These are phyloP conservation scores for Fusarium keratoplasticum DNA, from an alignment of 2,329 filamentous ascomycete genomes.

Conservation along the genomic window DNA sequence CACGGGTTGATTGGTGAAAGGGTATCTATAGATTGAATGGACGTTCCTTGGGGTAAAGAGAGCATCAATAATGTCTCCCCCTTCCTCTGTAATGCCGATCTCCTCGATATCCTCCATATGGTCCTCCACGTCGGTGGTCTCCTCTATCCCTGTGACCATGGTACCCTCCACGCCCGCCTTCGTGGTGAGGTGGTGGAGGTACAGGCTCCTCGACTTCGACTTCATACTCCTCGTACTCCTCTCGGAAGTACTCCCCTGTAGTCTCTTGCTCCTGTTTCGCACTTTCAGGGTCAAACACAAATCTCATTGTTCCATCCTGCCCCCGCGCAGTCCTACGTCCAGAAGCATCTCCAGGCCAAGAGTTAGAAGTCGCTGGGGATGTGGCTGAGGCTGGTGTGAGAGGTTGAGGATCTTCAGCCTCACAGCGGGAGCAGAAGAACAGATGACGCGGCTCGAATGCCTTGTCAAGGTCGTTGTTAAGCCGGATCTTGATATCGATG, in stretches of 20 bases:
- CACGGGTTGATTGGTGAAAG: not conserved
- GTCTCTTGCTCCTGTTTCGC: slow-evolving; percentile 77
- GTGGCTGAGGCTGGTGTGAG: slow-evolving; percentile 48
- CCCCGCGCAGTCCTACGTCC: slow-evolving; percentile 52
- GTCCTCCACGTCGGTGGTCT: slow-evolving; percentile 48
- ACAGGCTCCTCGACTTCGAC: slow-evolving; percentile 79
- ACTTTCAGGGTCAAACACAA: slow-evolving; percentile 85
- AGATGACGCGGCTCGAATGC: slow-evolving; percentile 73
- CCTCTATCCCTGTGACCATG: slow-evolving; percentile 49
- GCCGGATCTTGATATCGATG: slow-evolving; percentile 85
- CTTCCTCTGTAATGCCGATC: slow-evolving; percentile 50
- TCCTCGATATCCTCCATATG: slow-evolving; percentile 51
- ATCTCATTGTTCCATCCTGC: slow-evolving; percentile 83
- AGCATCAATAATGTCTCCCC: slow-evolving; percentile 47
- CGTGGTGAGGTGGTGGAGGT: slow-evolving; percentile 44
- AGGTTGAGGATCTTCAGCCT: slow-evolving; percentile 51
- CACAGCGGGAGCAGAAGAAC: slow-evolving; percentile 67
- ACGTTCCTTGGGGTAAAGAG: not conserved
- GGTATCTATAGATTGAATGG: slow-evolving; percentile 24
- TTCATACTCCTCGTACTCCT: slow-evolving; percentile 82
- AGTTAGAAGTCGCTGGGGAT: slow-evolving; percentile 55
- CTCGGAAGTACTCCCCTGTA: slow-evolving; percentile 76
- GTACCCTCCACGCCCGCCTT: slow-evolving; percentile 45
- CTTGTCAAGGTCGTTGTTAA: slow-evolving; percentile 83
- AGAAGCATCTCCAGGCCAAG: slow-evolving; percentile 51